Evolutionary conservation across 345 rosid genomes (phyloP), one percentile per base, ranked within the genome.

Genomic region (Clarkia xantiana): DNA sequence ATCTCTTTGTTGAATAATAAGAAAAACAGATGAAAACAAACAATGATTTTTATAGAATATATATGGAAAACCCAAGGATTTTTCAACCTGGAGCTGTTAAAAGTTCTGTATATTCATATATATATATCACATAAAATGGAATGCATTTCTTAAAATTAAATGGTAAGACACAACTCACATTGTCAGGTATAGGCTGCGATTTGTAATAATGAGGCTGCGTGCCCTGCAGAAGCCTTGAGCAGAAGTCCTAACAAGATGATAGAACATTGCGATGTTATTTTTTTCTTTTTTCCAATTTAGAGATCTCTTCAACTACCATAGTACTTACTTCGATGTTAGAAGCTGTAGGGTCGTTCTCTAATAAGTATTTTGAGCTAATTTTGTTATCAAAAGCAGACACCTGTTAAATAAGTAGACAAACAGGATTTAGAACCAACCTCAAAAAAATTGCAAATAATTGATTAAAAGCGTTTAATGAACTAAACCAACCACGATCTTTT

Each of bases 371-470:
- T 14, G 79, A 62, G 55, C 67, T 78, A 62, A 68, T 65, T 44
- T 67, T 65, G 73, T 60, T 84, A 66, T 88, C 89, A 51, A 84
- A 88, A 49, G 95, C 97, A 49, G 86, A 55, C 69, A 84, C 86
- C 97, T 88, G 13, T n/a, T 13, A 53, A 46, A 51, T 42, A 47
- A 40, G 57, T 52, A 18, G 60, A 52, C 49, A 47, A 44, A 54
- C 7, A 54, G 34, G 62, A 53, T 59, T 42, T 22, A 20, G 8
- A 38, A 55, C 17, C 42, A 9, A 3, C 39, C 25, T 29, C 9
- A 60, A 43, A 19, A 12, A 15, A 29, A 47, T 43, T 41, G 45
- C 11, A 23, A 45, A 4, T 20, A 34, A 55, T 18, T 54, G 16
- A 47, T 42, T 43, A 29, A 29, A 7, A 3, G 4, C 9, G 36